These are phyloP conservation scores for Evansstolkia leycettana DNA, from an alignment of 495 filamentous ascomycete genomes.

Conservation along the genomic window DNA sequence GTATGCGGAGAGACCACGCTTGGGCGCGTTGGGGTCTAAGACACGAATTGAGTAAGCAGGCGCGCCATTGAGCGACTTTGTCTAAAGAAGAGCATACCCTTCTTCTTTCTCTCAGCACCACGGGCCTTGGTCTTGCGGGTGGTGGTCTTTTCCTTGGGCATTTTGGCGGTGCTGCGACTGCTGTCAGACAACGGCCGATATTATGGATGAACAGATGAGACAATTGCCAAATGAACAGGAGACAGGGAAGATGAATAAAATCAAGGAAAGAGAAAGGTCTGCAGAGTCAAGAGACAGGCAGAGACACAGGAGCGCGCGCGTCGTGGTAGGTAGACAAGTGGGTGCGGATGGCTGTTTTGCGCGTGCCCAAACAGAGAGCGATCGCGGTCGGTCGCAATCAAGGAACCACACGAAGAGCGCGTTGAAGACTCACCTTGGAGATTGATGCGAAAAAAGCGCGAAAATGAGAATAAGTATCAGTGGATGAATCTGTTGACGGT, in stretches of 20 bases:
- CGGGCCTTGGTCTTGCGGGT: constrained; percentile 45
- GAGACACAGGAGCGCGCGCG: background rate
- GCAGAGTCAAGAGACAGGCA: background rate
- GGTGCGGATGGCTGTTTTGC: constrained; percentile 4
- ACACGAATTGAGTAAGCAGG: constrained; percentile 4
- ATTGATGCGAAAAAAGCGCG: constrained; percentile 3
- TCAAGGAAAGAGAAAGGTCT: background rate
- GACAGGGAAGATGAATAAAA: too few species aligned
- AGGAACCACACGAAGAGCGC: constrained; percentile 10
- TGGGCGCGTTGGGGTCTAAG: constrained; percentile 92
- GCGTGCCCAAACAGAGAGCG: constrained; percentile 11
- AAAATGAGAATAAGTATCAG: constrained; percentile 4
- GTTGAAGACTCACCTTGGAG: constrained; percentile 8
- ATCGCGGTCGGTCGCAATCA: constrained; percentile 13
- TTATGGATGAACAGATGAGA: too few species aligned
- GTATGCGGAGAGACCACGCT: constrained; percentile 98
- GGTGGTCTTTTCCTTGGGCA: constrained; percentile 65
- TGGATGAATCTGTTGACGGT: constrained; percentile 7
- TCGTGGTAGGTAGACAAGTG: background rate
- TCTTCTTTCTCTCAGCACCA: constrained; percentile 60
- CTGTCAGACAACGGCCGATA: too few species aligned
- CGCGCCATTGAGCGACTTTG: background rate
- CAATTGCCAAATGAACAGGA: too few species aligned
- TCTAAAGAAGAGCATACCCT: constrained; percentile 50
- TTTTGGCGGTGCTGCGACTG: constrained; percentile 28